Conservation (phyloP, 2,329 filamentous ascomycete genomes). For the Ophiostoma perfectum region DNA sequence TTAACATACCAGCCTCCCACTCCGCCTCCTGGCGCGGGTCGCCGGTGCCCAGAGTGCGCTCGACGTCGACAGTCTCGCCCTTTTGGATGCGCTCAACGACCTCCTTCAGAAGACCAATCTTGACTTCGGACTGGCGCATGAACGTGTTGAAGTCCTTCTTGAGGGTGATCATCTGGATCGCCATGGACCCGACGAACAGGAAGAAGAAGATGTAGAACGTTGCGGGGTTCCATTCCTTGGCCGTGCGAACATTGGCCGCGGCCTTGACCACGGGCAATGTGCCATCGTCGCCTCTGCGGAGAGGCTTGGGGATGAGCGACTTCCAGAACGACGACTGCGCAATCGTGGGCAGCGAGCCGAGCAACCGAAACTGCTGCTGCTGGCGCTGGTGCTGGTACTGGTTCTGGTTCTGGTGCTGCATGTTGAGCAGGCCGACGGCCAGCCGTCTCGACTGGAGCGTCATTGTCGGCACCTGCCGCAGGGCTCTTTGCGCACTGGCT, state of each 20-base stretch:
- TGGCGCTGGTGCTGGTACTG: not conserved
- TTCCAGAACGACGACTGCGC: constrained; percentile 57
- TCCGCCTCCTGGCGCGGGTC: constrained; percentile 68
- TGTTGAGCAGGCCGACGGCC: not conserved
- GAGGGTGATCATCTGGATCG: constrained; percentile 83
- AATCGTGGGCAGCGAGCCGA: constrained; percentile 30
- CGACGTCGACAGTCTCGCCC: constrained; percentile 79
- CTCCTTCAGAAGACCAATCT: constrained; percentile 70
- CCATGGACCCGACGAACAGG: constrained; percentile 86
- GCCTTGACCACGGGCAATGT: constrained; percentile 31
- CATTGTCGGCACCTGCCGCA: not conserved
- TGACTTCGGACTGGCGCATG: constrained; percentile 69
- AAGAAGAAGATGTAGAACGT: constrained; percentile 80
- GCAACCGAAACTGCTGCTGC: not conserved
- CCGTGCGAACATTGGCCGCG: constrained; percentile 39
- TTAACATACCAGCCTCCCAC: constrained; percentile 70
- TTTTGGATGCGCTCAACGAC: constrained; percentile 64
- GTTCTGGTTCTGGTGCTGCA: not conserved
- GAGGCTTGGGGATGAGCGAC: constrained; percentile 62
- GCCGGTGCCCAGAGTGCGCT: constrained; percentile 72
- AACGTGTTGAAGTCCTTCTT: constrained; percentile 70
- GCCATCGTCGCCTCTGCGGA: constrained; percentile 43
- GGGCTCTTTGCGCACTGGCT: not conserved
- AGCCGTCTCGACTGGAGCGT: not conserved
- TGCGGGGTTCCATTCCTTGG: constrained; percentile 70